Conservation (phyloP, 345 rosid genomes). For the Citrus unshiu region DNA sequence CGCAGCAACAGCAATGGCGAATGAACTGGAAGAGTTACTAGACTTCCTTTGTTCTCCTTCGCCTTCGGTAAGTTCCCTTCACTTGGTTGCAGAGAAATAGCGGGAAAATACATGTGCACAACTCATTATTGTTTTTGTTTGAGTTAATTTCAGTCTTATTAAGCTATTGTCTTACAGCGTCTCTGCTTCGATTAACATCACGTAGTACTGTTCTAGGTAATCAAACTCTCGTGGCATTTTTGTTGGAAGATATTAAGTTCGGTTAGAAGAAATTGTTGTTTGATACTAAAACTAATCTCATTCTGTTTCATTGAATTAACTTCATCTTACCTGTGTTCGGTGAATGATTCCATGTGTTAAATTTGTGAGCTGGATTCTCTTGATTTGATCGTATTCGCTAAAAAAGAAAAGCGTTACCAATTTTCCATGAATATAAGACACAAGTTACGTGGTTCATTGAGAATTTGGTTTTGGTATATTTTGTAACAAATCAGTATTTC, state of each 20-base stretch:
- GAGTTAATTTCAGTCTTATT: background rate
- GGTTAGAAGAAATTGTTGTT: background rate
- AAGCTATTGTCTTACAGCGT: background rate
- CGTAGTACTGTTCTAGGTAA: background rate
- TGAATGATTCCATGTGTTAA: background rate
- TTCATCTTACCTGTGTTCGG: background rate
- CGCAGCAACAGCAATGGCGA: constrained; percentile 61
- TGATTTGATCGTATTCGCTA: background rate
- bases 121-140: background rate
- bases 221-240: background rate
- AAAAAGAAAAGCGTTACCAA: background rate
- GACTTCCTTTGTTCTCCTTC: constrained; percentile 72
- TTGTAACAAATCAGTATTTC: background rate
- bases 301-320: background rate
- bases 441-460: background rate
- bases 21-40: constrained; percentile 80
- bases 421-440: background rate
- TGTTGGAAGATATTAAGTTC: background rate
- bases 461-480: background rate
- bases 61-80: constrained; percentile 43
- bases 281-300: background rate
- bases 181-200: background rate
- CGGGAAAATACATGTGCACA: background rate
- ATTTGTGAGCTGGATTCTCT: background rate
- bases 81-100: background rate